Percentiles rank a stretch among this genome's conserved stretches.
Conservation (phyloP, 2,329 filamentous ascomycete species). For the Chalaropsis thielavioides region DNA sequence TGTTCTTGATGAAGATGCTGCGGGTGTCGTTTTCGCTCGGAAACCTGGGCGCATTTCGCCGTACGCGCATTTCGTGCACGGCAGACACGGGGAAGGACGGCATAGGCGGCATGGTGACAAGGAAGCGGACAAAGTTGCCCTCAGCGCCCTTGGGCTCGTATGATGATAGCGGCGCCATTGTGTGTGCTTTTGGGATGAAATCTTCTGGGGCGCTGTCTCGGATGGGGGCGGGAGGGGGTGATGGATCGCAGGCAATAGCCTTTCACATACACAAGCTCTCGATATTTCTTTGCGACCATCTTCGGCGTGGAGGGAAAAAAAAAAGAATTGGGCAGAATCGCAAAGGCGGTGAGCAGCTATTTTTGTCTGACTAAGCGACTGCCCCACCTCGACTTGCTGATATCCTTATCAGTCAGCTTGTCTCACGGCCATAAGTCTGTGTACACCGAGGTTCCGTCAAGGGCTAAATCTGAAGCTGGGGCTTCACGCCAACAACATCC, state of each 20-base stretch:
- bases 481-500: too few species aligned
- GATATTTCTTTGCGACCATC: too few species aligned
- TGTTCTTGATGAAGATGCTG: conserved; percentile 80
- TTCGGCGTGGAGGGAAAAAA: conserved; percentile 3
- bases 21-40: conserved; percentile 59
- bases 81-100: conserved; percentile 43
- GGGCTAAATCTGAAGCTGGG: too few species aligned
- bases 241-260: background rate
- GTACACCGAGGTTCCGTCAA: too few species aligned
- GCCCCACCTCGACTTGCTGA: too few species aligned
- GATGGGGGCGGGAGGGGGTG: background rate
- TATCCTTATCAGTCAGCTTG: too few species aligned
- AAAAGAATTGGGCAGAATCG: conserved; percentile 16
- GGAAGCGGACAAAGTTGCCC: conserved; percentile 55
- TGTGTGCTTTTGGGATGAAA: background rate
- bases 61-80: conserved; percentile 75
- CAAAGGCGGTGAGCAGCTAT: conserved; percentile 7
- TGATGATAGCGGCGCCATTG: conserved; percentile 14
- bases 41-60: conserved; percentile 66
- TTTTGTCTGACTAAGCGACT: conserved; percentile 9
- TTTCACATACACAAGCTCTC: background rate
- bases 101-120: conserved; percentile 50
- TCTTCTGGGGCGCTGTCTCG: background rate
- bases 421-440: too few species aligned
- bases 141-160: conserved; percentile 13